Evolutionary conservation across 345 rosid genomes (phyloP), one percentile per base, ranked within the genome.

Genomic region (Anacardium occidentale): DNA sequence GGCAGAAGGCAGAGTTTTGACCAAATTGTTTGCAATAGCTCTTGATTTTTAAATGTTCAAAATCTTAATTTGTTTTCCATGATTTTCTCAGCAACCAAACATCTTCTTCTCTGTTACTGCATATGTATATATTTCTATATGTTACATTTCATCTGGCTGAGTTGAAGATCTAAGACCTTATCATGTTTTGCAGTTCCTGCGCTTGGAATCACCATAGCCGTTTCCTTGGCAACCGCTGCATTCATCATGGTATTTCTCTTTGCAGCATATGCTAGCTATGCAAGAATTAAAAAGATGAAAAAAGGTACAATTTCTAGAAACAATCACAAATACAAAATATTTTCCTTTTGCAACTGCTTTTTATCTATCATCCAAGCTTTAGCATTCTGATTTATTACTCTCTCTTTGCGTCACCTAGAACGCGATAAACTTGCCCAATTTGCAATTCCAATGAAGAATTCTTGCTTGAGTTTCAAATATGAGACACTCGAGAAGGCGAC

Each of bases 401-500:
- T 61, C 44, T 4, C 70, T 68, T 37, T 63, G 29, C 10, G 12
- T 32, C 44, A 21, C 4, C 70, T 37, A 84, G 87, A 72, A 26
- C 66, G 73, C 15, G 48, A 45, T 14, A 74, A 77, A 34, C 77
- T 79, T 10, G 83, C 77, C 44, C 77, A 50, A n/a, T 24, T 65
- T 34, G 54, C 82, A 3, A 54, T 37, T 70, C 73, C 71, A 57
- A 75, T 78, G 34, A 70, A 71, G 51, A 80, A 76, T 20, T 77
- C 78, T 7, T 40, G 72, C 10, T 64, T 72, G 80, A 75, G 63
- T 54, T 81, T 82, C 75, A 82, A 77, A 70, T 86, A 86, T 14
- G 90, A 84, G 64, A 79, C 79, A 25, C 75, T 86, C 0, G 90
- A 86, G 66, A 86, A 81, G 78, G 90, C 88, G 12, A 86, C 90